A percentile compares a stretch with the other conserved stretches of the same genome.
phyloP scores from a whole-genome alignment of 108 stramenopile species.

The Nitzschia palea region DNA sequence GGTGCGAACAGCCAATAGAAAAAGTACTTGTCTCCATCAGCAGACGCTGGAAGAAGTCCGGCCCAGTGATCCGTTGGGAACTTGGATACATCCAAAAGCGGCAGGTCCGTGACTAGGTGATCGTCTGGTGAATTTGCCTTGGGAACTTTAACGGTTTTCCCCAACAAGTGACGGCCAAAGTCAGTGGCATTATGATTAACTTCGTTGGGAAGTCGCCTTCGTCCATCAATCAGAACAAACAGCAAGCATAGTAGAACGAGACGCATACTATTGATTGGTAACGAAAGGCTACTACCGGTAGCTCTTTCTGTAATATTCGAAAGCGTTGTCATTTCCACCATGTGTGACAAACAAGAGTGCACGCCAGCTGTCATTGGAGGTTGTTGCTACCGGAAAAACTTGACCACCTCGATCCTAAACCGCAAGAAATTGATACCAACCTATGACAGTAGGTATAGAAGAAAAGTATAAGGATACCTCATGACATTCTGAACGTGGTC shows the following conservation, averaged over 20 bases:
- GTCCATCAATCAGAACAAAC: background rate
- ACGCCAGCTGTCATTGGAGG: no score
- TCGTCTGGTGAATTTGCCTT: slow-evolving; percentile 42
- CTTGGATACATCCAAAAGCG: slow-evolving; percentile 43
- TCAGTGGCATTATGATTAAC: slow-evolving; percentile 7
- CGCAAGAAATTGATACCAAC: no score
- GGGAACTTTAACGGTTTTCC: slow-evolving; percentile 24
- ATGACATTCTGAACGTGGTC: no score
- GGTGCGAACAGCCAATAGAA: slow-evolving; percentile 98
- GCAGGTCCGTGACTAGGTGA: slow-evolving; percentile 66
- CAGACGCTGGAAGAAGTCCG: slow-evolving; percentile 65
- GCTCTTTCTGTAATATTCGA: no score
- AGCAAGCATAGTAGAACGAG: background rate
- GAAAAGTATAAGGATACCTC: no score
- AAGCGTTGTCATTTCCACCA: no score
- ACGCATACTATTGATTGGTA: no score
- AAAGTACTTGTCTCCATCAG: slow-evolving; percentile 70
- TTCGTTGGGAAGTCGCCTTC: slow-evolving; percentile 15
- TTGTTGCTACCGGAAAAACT: no score
- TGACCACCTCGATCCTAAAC: no score
- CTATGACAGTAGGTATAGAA: no score
- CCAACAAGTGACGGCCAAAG: slow-evolving; percentile 17
- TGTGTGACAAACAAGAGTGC: no score
- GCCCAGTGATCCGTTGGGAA: slow-evolving; percentile 65
- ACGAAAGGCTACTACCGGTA: no score